Evolutionary conservation across 2,329 filamentous ascomycete species (phyloP), one percentile per base, ranked within the genome.

Genomic region (Hortaea sp.): DNA sequence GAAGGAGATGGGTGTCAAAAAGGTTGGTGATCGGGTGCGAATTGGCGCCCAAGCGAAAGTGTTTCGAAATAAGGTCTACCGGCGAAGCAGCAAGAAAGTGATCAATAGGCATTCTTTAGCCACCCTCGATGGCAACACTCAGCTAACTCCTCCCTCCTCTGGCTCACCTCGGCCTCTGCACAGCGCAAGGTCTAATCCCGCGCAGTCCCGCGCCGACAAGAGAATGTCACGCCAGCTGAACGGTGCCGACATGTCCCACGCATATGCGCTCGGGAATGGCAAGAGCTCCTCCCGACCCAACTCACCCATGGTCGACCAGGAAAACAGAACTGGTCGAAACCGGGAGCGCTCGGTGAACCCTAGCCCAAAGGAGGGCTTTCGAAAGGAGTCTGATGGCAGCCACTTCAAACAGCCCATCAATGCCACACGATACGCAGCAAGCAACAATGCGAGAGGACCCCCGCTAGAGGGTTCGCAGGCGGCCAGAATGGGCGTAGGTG

Each of bases 1-100:
- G 53, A 94, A 95, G 67, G 92, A 98, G 66, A 94, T 98, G 80
- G 92, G 92, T 39, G 90, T 98, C 57, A 94, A 95, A 57, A 98
- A 97, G 68, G 86, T 98, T 54, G 92, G 92, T 53, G 92, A 98
- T 66, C 82, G 92, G 45, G 90, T 98, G 32, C 85, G 90, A 52
- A 83, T 98, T 50, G 67, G 70, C 39, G 66, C 69, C 2, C 70
- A 73, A 49, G 71, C 69, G 29, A 74, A 74, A 58, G 62, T 69
- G 42, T 70, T 75, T 41, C 60, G 72, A 7, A 72, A 67, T 51
- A 69, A 65, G 51, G 69, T 73, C 44, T 73, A 70, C 59, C 70
- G 68, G 51, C 65, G 68, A 54, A 66, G 66, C 7, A 72, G 69
- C 67, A 88, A 88, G 70, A 80, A 87, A 50, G 88, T 57, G 29